Percentiles rank a stretch among this genome's conserved stretches.
These are phyloP conservation scores for Flaveria bidentis DNA, from an alignment of 129 eudicot species.

Conservation along the genomic window DNA sequence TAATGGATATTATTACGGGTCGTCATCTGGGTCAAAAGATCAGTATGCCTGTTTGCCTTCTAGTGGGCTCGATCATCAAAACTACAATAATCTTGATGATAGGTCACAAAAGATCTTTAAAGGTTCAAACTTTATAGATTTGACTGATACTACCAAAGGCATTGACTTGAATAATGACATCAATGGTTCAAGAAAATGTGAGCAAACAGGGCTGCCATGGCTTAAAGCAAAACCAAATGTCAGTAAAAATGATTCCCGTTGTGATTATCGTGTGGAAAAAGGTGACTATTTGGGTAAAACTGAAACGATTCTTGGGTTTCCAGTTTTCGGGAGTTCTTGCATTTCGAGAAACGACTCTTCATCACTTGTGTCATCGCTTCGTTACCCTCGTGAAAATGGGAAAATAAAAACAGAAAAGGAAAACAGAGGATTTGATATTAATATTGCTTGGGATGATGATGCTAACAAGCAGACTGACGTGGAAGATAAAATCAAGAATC, in stretches of 20 bases:
- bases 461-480: conserved; percentile 28
- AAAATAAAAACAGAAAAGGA: conserved; percentile 35
- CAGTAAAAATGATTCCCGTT: conserved; percentile 27
- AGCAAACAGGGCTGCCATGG: conserved; percentile 57
- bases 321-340: conserved; percentile 51
- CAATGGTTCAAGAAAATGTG: conserved; percentile 36
- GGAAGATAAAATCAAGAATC: conserved; percentile 44
- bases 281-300: background rate
- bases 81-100: conserved; percentile 42
- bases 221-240: conserved; percentile 49
- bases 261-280: conserved; percentile 23
- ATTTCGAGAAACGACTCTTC: conserved; percentile 42
- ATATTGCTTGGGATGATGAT: conserved; percentile 64
- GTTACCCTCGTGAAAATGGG: conserved; percentile 26
- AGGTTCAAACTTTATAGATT: conserved; percentile 37
- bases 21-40: conserved; percentile 57
- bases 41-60: conserved; percentile 36
- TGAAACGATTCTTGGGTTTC: conserved; percentile 55
- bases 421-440: conserved; percentile 62
- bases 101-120: conserved; percentile 36
- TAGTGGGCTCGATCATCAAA: conserved; percentile 38
- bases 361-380: conserved; percentile 35
- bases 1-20: conserved; percentile 59
- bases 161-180: conserved; percentile 60
- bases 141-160: conserved; percentile 49